Conservation (phyloP, 2,329 filamentous ascomycete genomes). For the Arthrobotrys pseudoclavata region DNA sequence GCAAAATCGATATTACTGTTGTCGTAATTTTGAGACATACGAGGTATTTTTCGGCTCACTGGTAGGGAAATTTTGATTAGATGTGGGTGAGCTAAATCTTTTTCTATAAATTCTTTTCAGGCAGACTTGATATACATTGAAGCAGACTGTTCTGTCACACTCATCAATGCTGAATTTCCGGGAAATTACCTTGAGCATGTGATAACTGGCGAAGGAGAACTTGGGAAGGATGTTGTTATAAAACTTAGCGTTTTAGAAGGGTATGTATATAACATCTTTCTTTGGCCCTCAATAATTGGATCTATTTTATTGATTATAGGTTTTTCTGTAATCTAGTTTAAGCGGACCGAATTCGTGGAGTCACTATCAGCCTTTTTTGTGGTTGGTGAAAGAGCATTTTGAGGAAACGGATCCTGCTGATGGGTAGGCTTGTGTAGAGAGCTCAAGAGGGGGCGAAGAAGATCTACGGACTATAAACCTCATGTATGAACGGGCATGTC, state of each 20-base stretch:
- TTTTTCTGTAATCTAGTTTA: background rate
- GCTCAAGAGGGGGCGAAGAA: background rate
- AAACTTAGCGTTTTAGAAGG: conserved; percentile 11
- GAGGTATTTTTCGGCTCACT: background rate
- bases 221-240: background rate
- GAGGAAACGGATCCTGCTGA: background rate
- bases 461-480: background rate
- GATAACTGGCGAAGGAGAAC: conserved; percentile 7
- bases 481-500: background rate
- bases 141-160: conserved; percentile 9
- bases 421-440: background rate
- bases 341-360: conserved; percentile 1
- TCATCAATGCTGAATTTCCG: conserved; percentile 22
- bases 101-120: background rate
- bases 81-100: background rate
- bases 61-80: background rate
- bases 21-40: background rate
- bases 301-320: background rate
- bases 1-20: conserved; percentile 11
- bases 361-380: conserved; percentile 2
- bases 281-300: background rate
- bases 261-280: background rate
- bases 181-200: conserved; percentile 14
- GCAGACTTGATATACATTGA: conserved; percentile 24
- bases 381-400: conserved; percentile 17